These are phyloP conservation scores for Aspergillus clavatus DNA, from an alignment of 2,329 filamentous ascomycete genomes.

Conservation along the genomic window DNA sequence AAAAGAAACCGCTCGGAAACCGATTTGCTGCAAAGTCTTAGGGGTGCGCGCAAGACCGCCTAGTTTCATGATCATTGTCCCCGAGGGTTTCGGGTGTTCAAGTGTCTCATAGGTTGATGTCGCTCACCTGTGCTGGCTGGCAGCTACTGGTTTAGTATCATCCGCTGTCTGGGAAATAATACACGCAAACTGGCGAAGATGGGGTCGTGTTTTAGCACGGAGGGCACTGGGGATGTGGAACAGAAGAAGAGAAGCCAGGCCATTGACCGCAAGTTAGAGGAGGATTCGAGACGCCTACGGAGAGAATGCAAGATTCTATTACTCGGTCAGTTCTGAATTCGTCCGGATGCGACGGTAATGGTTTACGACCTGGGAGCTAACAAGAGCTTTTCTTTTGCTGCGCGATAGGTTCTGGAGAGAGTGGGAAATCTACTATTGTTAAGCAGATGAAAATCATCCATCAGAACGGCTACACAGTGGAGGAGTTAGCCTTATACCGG, in stretches of 20 bases:
- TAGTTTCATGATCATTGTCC: conserved; percentile 3
- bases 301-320: conserved; percentile 98
- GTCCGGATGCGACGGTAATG: neutral
- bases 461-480: conserved; percentile 91
- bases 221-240: conserved; percentile 72
- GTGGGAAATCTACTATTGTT: conserved; percentile 97
- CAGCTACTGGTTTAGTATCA: conserved; percentile 20
- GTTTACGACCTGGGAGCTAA: conserved; percentile 2
- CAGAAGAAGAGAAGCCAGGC: conserved; percentile 95
- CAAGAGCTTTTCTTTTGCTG: conserved; percentile 11
- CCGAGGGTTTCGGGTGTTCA: conserved; percentile 13
- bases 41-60: neutral
- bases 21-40: neutral
- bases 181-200: conserved; percentile 49
- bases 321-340: conserved; percentile 57
- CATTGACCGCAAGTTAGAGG: conserved; percentile 89
- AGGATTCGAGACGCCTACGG: conserved; percentile 86
- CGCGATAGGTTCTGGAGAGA: conserved; percentile 82
- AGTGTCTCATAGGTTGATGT: conserved; percentile 23
- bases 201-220: conserved; percentile 90
- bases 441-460: conserved; percentile 99
- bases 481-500: conserved; percentile 90
- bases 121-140: conserved; percentile 22
- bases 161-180: conserved; percentile 18
- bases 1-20: no score